Percentiles rank a stretch among this genome's conserved stretches.
Conservation (phyloP, 2,329 filamentous ascomycete species). For the Rachicladosporium sp. region DNA sequence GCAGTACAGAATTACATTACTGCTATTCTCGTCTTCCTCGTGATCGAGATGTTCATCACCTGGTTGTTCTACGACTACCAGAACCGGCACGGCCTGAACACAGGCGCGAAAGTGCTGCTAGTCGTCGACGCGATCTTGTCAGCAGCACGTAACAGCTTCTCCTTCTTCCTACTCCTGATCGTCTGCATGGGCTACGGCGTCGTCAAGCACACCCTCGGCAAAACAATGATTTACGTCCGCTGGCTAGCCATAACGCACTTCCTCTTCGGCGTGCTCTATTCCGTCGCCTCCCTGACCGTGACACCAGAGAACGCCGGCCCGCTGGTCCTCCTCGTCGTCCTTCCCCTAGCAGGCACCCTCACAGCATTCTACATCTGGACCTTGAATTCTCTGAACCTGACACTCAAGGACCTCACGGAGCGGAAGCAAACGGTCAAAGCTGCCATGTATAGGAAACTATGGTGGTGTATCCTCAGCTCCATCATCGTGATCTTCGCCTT, state of each 20-base stretch:
- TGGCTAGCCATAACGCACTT: conserved; percentile 88
- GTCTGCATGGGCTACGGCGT: conserved; percentile 99
- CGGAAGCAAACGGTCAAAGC: conserved; percentile 91
- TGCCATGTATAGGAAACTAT: conserved; percentile 93
- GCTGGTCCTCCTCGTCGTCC: conserved; percentile 80
- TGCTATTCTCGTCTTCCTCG: conserved; percentile 84
- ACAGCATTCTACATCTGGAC: conserved; percentile 99
- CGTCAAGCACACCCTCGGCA: conserved; percentile 82
- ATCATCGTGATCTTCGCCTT: conserved; percentile 95
- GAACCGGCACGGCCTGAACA: conserved; percentile 76
- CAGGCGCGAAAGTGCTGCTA: conserved; percentile 73
- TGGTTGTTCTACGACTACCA: conserved; percentile 98
- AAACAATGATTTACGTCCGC: conserved; percentile 87
- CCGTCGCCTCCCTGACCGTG: conserved; percentile 75
- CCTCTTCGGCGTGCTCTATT: conserved; percentile 86
- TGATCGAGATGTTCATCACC: conserved; percentile 93
- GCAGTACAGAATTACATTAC: conserved; percentile 99
- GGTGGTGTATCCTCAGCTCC: conserved; percentile 90
- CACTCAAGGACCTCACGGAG: conserved; percentile 90
- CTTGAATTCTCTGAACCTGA: conserved; percentile 83
- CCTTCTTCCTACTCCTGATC: conserved; percentile 93
- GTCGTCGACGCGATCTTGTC: conserved; percentile 87
- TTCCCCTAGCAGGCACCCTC: conserved; percentile 80
- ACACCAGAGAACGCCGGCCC: conserved; percentile 83
- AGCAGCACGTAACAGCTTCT: conserved; percentile 90